Evolutionary conservation across 192 early-diverging fungal genomes (phyloP), one percentile per base, ranked within the genome.

Genomic region (Coemansia sp.): DNA sequence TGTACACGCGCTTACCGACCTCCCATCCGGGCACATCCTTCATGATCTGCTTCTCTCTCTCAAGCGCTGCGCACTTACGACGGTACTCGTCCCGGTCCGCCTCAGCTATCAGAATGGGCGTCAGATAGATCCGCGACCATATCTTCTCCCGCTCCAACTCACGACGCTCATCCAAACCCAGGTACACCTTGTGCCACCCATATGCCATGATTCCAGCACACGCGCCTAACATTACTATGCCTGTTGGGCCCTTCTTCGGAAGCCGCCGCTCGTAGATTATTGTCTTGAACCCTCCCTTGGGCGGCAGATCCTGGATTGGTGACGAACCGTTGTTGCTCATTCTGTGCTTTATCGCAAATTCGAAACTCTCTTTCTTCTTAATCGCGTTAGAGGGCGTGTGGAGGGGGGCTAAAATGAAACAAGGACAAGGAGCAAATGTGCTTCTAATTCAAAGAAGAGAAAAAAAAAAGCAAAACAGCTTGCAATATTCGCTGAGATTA

Each of bases 51-150:
- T 84, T 82, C 72, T 97, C 95, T 20, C 89, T 84, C 23, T 82
- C 82, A 22, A 85, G 81, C 23, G 87, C 79, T 14, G 93, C 90
- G 33, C 83, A 74, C 45, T 88, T 81, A n/a, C 94, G 84, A 55
- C 94, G 86, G 73, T 93, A 91, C 22, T 83, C 76, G 72, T 97
- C 95, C 20, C 97, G 86, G 75, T 98, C 97, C 5, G 86, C 83
- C 83, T 98, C 97, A 37, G 97, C 95, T 68, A 93, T 89, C 29
- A 97, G 84, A 61, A 96, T 60, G 3, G 97, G 97, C 19, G 93
- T 82, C 19, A 98, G 81, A 84, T 94, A 84, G 64, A 98, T 93
- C 45, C 97, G 88, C 53, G 88, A 75, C 97, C 97, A 98, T 13
- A 87, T 83, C 63, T 96, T 93, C 75, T 97, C 95, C 60, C 97